Conservation (phyloP, 2,329 filamentous ascomycete species). For the Neopestalotiopsis sp. region DNA sequence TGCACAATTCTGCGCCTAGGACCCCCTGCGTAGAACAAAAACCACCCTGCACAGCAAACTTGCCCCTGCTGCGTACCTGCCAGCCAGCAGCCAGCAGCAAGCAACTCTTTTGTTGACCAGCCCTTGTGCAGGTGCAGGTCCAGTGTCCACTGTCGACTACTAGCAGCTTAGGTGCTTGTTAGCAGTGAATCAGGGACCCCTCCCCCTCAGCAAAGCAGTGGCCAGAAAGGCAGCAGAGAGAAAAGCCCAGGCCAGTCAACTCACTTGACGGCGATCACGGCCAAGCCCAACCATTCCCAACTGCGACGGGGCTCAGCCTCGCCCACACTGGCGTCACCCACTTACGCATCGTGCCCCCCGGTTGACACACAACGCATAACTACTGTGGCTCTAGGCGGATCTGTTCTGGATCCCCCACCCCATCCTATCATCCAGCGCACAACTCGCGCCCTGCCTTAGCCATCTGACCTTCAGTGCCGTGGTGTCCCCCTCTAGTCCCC, state of each 20-base stretch:
- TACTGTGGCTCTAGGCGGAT: slow-evolving; percentile 20
- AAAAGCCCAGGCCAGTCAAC: slow-evolving; percentile 1
- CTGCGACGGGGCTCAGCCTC: slow-evolving; percentile 37
- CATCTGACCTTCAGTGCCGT: slow-evolving; percentile 10
- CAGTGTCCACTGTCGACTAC: not conserved
- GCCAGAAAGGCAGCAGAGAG: not conserved
- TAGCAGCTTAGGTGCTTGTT: too few relatives aligned
- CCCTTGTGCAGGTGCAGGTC: not conserved
- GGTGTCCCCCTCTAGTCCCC: not conserved
- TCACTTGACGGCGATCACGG: slow-evolving; percentile 23
- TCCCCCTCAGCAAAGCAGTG: not conserved
- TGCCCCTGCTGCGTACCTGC: not conserved
- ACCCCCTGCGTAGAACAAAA: slow-evolving; percentile 8
- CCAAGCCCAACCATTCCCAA: slow-evolving; percentile 22
- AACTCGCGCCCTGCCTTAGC: slow-evolving; percentile 16
- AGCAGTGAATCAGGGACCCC: too few relatives aligned
- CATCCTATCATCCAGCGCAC: slow-evolving; percentile 13
- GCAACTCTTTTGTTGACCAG: too few relatives aligned
- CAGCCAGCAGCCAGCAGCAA: not conserved
- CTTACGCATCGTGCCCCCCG: slow-evolving; percentile 28
- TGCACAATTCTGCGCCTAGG: slow-evolving; percentile 2
- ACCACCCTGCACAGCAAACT: slow-evolving; percentile 8
- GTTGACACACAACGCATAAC: slow-evolving; percentile 30
- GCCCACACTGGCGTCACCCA: slow-evolving; percentile 37
- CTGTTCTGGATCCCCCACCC: slow-evolving; percentile 4